phyloP scores from a whole-genome alignment of 768 basidiomycete genomes.

The Rhodotorula taiwanensis region DNA sequence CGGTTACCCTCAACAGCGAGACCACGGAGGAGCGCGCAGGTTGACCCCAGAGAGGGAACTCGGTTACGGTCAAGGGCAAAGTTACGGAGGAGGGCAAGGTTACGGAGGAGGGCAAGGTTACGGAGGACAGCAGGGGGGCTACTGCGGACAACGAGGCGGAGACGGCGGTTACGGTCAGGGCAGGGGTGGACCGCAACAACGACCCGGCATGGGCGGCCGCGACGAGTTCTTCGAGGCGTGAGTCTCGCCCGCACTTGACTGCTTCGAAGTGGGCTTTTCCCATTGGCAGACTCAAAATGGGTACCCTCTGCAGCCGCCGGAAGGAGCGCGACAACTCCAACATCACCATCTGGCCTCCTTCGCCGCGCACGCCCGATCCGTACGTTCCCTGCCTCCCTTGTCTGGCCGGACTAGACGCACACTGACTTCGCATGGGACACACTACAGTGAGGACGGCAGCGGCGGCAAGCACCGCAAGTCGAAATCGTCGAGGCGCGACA shows the following conservation, averaged over 20 bases:
- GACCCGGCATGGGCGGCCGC: constrained; percentile 41
- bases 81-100: not conserved
- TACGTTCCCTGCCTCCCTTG: constrained; percentile 6
- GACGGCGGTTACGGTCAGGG: not conserved
- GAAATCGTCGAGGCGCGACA: constrained; percentile 36
- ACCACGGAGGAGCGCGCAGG: constrained; percentile 11
- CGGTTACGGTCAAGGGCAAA: constrained; percentile 12
- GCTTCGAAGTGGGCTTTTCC: no score
- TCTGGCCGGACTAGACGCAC: not conserved
- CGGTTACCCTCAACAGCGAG: not conserved
- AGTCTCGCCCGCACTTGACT: no score
- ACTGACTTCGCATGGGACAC: no score
- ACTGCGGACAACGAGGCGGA: not conserved
- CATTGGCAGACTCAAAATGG: no score
- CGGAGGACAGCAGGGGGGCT: constrained; percentile 18
- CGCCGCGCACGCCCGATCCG: constrained; percentile 63
- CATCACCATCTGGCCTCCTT: constrained; percentile 70
- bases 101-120: constrained; percentile 3
- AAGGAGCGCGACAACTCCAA: constrained; percentile 57
- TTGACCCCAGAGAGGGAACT: constrained; percentile 28
- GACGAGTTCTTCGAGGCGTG: constrained; percentile 65
- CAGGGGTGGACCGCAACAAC: not conserved
- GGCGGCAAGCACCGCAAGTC: constrained; percentile 47
- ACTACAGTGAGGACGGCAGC: not conserved
- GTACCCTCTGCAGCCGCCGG: constrained; percentile 58